phyloP scores from a whole-genome alignment of 768 basidiomycete species.

The Exidia glandulosa region DNA sequence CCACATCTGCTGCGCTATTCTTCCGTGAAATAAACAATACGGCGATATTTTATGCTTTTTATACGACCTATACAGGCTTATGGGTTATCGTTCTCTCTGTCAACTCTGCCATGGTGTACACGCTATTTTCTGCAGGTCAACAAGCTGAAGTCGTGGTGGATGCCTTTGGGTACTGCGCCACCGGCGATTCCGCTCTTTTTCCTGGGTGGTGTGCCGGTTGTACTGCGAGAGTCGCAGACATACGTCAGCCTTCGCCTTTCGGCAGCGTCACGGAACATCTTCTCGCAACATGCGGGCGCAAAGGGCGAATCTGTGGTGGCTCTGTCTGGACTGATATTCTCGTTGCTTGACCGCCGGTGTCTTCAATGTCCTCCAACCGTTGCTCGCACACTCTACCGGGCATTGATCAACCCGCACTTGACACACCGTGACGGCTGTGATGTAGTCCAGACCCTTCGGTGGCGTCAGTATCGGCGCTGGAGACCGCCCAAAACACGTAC shows the following conservation, averaged over 20 bases:
- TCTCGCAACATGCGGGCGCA: background rate
- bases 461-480: constrained; percentile 1
- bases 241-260: constrained; percentile 6
- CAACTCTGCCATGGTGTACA: constrained; percentile 17
- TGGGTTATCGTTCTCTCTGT: too few relatives aligned
- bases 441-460: constrained; percentile 9
- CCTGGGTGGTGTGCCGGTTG: background rate
- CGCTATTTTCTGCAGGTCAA: constrained; percentile 18
- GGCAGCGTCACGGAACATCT: constrained; percentile 1
- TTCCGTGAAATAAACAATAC: too few relatives aligned
- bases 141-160: constrained; percentile 12
- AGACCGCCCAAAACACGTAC: constrained; percentile 11
- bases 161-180: constrained; percentile 11
- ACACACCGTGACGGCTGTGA: constrained; percentile 15
- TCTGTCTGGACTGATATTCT: background rate
- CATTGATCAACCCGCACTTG: constrained; percentile 14
- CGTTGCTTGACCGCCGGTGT: background rate
- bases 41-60: too few relatives aligned
- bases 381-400: constrained; percentile 11
- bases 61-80: too few relatives aligned
- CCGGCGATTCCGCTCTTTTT: background rate
- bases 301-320: background rate
- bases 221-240: background rate
- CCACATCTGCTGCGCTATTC: too few relatives aligned
- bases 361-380: constrained; percentile 2